Conservation (phyloP, 495 filamentous ascomycete species). For the Podospora appendiculata region DNA sequence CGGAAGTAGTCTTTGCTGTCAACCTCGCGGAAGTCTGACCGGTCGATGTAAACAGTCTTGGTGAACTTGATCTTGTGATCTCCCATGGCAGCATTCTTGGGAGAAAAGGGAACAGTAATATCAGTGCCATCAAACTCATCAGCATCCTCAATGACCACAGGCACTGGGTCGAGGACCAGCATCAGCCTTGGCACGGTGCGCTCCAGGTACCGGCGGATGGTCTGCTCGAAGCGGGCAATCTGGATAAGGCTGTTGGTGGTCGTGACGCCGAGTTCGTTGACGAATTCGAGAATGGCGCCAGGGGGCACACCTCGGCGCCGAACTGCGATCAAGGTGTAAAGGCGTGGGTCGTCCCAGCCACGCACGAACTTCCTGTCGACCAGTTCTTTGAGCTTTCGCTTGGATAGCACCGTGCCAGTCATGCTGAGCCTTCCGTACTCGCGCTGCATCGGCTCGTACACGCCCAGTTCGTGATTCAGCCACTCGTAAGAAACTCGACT, state of each 20-base stretch:
- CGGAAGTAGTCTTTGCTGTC: conserved; percentile 88
- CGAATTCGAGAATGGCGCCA: conserved; percentile 77
- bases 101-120: conserved; percentile 62
- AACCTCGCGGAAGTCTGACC: conserved; percentile 81
- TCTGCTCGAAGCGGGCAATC: conserved; percentile 66
- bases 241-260: conserved; percentile 67
- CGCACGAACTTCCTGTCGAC: conserved; percentile 66
- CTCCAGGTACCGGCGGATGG: conserved; percentile 75
- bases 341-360: conserved; percentile 82
- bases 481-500: conserved; percentile 79
- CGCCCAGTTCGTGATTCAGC: conserved; percentile 63
- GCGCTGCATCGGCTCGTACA: conserved; percentile 78
- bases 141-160: conserved; percentile 70
- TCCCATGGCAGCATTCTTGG: conserved; percentile 61
- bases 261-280: conserved; percentile 83
- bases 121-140: conserved; percentile 51
- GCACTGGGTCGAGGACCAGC: conserved; percentile 76
- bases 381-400: conserved; percentile 71
- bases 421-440: conserved; percentile 73
- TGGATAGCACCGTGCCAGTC: conserved; percentile 73
- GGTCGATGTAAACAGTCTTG: conserved; percentile 86
- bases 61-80: conserved; percentile 64
- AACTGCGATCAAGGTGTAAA: conserved; percentile 83
- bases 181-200: conserved; percentile 76
- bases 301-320: conserved; percentile 78